A percentile compares a stretch with the other conserved stretches of the same genome.
phyloP scores from a whole-genome alignment of 2,329 filamentous ascomycete species.

The Chaetomium strumarium region DNA sequence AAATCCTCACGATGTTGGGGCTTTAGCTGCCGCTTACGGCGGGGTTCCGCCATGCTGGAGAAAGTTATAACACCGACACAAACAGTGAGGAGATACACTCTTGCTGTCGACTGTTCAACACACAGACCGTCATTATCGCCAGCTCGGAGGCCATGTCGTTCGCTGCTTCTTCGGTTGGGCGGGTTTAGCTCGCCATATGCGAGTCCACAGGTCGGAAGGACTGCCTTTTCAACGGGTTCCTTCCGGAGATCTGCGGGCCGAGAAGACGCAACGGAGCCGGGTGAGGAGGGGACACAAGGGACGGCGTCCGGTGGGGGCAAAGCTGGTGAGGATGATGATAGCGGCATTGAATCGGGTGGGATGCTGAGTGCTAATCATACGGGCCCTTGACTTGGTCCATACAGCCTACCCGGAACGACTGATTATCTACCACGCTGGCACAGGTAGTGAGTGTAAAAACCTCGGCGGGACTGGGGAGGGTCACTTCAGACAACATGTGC shows the following conservation, averaged over 20 bases:
- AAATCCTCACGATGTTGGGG: background rate
- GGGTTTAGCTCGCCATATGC: background rate
- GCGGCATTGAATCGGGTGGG: background rate
- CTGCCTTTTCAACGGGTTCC: constrained; percentile 7
- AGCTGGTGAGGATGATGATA: constrained; percentile 6
- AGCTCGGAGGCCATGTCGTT: background rate
- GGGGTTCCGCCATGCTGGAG: background rate
- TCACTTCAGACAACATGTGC: no score
- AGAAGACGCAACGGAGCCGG: background rate
- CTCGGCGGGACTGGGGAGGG: background rate
- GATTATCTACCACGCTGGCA: constrained; percentile 71
- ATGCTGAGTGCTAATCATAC: background rate
- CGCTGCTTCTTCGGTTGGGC: no score
- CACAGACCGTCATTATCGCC: background rate
- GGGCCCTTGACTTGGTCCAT: background rate
- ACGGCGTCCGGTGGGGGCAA: constrained; percentile 3
- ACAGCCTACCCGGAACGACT: constrained; percentile 51
- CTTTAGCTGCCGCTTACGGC: no score
- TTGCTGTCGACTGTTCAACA: background rate
- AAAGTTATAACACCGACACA: background rate
- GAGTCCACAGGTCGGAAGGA: background rate
- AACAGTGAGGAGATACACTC: background rate
- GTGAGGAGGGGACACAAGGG: background rate
- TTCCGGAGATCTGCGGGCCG: background rate
- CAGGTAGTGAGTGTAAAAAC: constrained; percentile 40